Conservation (phyloP, 116 monocot genomes). For the Iris pallida region DNA sequence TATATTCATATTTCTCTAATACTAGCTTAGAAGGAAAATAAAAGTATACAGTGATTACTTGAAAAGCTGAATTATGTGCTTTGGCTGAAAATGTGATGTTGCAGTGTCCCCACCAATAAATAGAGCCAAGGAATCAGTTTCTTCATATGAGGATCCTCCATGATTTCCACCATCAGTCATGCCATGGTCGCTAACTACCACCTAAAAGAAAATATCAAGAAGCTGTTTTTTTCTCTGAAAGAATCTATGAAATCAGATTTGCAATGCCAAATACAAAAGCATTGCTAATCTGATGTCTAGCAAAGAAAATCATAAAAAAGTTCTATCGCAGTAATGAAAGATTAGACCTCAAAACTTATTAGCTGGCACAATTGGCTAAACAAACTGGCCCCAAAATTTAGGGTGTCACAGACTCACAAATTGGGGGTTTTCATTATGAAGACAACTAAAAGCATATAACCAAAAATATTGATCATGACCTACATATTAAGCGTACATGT, state of each 20-base stretch:
- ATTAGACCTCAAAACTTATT: neutral
- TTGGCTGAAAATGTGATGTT: constrained; percentile 9
- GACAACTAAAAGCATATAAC: too few relatives aligned
- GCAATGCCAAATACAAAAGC: neutral
- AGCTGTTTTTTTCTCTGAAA: neutral
- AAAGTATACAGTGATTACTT: constrained; percentile 32
- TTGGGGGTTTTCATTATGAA: neutral
- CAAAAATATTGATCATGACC: too few relatives aligned
- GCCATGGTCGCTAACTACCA: constrained; percentile 96
- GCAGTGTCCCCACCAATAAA: constrained; percentile 46
- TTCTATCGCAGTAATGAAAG: neutral
- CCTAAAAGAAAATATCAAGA: constrained; percentile 33
- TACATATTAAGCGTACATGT: too few relatives aligned
- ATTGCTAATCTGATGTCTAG: neutral
- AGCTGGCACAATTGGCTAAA: neutral
- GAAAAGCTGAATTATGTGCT: constrained; percentile 37
- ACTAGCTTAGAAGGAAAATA: too few relatives aligned
- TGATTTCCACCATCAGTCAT: constrained; percentile 94
- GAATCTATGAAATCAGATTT: constrained; percentile 2
- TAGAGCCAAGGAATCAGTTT: constrained; percentile 82
- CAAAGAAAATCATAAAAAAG: neutral
- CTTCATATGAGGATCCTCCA: constrained; percentile 97
- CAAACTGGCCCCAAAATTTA: neutral
- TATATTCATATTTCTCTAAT: too few relatives aligned
- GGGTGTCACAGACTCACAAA: too few relatives aligned